Percentiles rank a stretch among this genome's conserved stretches.
Conservation (phyloP, 2,329 filamentous ascomycete genomes). For the Penicillium crustosum region DNA sequence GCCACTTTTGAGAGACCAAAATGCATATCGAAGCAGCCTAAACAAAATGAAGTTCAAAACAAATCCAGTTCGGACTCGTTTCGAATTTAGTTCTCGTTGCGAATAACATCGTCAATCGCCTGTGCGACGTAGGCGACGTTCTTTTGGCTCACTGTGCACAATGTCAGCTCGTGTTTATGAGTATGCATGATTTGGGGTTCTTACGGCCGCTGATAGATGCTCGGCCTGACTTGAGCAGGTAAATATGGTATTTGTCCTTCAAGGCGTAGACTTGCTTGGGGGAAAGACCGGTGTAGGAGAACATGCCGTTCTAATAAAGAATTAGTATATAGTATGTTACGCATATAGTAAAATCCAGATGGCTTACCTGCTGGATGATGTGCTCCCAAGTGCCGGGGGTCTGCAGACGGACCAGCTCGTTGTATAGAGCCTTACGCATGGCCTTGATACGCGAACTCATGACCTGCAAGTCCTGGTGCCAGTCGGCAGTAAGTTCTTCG, state of each 20-base stretch:
- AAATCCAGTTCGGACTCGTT: not conserved
- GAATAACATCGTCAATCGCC: constrained; percentile 40
- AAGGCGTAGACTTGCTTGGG: constrained; percentile 45
- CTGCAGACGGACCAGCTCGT: constrained; percentile 76
- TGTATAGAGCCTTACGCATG: constrained; percentile 78
- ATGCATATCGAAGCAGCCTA: not conserved
- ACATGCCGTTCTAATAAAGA: constrained; percentile 69
- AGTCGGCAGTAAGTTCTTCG: constrained; percentile 73
- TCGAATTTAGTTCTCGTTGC: constrained; percentile 31
- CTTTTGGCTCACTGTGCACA: constrained; percentile 39
- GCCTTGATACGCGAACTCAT: constrained; percentile 93
- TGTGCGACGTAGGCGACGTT: constrained; percentile 43
- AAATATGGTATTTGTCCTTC: constrained; percentile 46
- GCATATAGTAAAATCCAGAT: not conserved
- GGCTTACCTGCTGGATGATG: constrained; percentile 84
- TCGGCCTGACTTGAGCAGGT: constrained; percentile 43
- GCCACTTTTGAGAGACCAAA: not conserved
- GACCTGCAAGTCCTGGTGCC: constrained; percentile 82
- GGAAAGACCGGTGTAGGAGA: constrained; percentile 67
- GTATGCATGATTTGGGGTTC: constrained; percentile 4
- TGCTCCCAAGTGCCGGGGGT: constrained; percentile 97
- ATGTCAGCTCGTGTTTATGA: constrained; percentile 5
- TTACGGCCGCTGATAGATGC: constrained; percentile 44
- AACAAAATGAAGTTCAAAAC: constrained; percentile 3
- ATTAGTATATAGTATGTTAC: not conserved